Evolutionary conservation across 2,329 filamentous ascomycete genomes (phyloP).

Genomic region (Diaporthe aspalathi): DNA sequence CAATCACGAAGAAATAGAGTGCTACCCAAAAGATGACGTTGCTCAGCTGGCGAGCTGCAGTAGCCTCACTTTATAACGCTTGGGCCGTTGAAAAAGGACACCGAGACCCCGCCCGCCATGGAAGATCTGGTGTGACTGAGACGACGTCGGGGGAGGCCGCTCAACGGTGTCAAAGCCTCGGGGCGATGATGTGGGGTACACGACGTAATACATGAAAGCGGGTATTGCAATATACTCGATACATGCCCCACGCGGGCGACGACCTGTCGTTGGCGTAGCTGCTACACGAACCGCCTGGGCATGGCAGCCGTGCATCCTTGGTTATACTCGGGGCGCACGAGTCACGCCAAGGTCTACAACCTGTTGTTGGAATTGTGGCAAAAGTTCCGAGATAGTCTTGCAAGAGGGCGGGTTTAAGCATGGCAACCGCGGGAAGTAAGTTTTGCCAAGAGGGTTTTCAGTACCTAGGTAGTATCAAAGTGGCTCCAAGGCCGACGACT

Average conservation of each 20-base stretch:
- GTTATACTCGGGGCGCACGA: background rate
- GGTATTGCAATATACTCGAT: background rate
- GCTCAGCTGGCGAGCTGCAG: slow-evolving; percentile 4
- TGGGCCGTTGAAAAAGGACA: background rate
- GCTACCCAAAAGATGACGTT: background rate
- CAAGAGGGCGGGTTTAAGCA: background rate
- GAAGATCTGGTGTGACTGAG: background rate
- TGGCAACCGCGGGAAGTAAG: background rate
- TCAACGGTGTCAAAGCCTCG: slow-evolving; percentile 9
- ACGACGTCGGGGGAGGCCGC: background rate
- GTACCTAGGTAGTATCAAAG: no score
- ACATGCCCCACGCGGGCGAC: background rate
- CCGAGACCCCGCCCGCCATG: background rate
- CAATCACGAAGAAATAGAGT: slow-evolving; percentile 5
- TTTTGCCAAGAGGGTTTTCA: background rate
- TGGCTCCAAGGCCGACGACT: no score
- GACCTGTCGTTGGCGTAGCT: background rate
- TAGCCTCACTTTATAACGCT: background rate
- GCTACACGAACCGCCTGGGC: background rate
- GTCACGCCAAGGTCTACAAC: background rate
- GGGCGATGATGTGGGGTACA: background rate
- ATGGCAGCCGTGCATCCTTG: background rate
- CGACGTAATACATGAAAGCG: background rate
- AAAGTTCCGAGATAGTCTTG: background rate
- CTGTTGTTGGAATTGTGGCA: background rate